Conservation (phyloP, 1,284 basidiomycete genomes). For the Naganishia sp. region DNA sequence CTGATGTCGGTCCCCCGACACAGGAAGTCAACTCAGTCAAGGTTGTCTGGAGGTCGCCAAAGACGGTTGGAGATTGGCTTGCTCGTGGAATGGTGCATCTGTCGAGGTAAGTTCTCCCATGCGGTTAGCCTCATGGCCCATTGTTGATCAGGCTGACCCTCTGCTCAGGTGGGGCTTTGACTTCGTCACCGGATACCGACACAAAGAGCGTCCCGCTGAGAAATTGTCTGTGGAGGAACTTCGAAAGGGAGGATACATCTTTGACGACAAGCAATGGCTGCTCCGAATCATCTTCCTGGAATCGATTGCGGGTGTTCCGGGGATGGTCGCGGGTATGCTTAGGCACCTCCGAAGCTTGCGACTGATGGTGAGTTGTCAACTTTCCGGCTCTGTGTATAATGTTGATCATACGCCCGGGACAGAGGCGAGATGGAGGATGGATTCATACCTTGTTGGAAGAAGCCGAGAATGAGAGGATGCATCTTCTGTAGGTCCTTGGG, state of each 20-base stretch:
- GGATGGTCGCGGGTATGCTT: conserved; percentile 87
- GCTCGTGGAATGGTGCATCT: conserved; percentile 67
- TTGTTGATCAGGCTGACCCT: background rate
- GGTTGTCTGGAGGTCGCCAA: conserved; percentile 70
- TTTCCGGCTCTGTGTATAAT: background rate
- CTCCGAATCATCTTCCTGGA: conserved; percentile 83
- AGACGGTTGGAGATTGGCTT: conserved; percentile 70
- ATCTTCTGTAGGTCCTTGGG: conserved; percentile 64
- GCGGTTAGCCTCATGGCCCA: conserved; percentile 63
- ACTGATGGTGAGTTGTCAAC: conserved; percentile 64
- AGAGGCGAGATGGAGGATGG: conserved; percentile 88
- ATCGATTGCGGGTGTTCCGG: conserved; percentile 87
- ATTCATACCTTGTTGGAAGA: conserved; percentile 81
- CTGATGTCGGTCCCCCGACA: background rate
- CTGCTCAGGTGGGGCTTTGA: conserved; percentile 22
- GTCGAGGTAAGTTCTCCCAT: conserved; percentile 55
- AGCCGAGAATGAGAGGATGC: conserved; percentile 95
- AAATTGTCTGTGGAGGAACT: conserved; percentile 67
- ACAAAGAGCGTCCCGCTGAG: conserved; percentile 39
- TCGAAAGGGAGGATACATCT: conserved; percentile 68
- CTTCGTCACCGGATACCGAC: conserved; percentile 63
- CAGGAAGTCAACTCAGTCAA: conserved; percentile 56
- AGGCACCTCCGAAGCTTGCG: conserved; percentile 80
- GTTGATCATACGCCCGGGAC: background rate
- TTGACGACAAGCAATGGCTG: conserved; percentile 76